These are phyloP conservation scores for Clavispora fructus DNA, from an alignment of 805 yeast genomes.

Conservation along the genomic window DNA sequence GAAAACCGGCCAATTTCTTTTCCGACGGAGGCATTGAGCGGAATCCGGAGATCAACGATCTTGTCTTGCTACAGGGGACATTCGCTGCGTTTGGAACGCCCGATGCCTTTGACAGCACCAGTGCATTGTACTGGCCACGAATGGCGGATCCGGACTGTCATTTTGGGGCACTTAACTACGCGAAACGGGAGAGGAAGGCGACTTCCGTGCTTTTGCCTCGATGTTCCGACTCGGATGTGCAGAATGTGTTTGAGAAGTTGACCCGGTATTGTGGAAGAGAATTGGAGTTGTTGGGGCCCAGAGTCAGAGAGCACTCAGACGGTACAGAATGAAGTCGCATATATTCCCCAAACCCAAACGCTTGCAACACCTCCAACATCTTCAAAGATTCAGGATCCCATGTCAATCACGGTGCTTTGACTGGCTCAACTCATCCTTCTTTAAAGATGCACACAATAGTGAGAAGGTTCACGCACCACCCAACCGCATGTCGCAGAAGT, in stretches of 20 bases:
- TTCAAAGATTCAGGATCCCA: too few relatives aligned
- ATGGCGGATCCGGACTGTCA: slow-evolving; percentile 24
- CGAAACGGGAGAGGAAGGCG: slow-evolving; percentile 10
- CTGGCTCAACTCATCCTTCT: too few relatives aligned
- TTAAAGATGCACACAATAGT: too few relatives aligned
- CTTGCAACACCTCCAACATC: too few relatives aligned
- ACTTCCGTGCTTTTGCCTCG: slow-evolving; percentile 30
- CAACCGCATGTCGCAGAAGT: too few relatives aligned
- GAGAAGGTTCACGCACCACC: too few relatives aligned
- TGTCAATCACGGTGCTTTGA: too few relatives aligned
- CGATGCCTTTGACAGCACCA: slow-evolving; percentile 11
- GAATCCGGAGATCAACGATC: slow-evolving; percentile 41
- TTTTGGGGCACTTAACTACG: slow-evolving; percentile 24
- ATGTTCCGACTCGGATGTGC: slow-evolving; percentile 14
- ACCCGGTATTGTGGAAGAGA: slow-evolving; percentile 7
- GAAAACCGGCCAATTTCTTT: slow-evolving; percentile 24
- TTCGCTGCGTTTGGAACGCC: slow-evolving; percentile 64
- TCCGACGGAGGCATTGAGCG: slow-evolving; percentile 21
- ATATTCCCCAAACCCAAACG: too few relatives aligned
- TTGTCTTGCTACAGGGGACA: slow-evolving; percentile 51
- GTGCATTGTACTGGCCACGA: slow-evolving; percentile 31
- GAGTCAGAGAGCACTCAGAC: neutral
- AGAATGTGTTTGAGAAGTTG: slow-evolving; percentile 6
- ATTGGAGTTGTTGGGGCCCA: neutral
- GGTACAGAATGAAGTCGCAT: neutral